Evolutionary conservation across 1,284 basidiomycete genomes (phyloP).

Genomic region (Schizopora paradoxa): DNA sequence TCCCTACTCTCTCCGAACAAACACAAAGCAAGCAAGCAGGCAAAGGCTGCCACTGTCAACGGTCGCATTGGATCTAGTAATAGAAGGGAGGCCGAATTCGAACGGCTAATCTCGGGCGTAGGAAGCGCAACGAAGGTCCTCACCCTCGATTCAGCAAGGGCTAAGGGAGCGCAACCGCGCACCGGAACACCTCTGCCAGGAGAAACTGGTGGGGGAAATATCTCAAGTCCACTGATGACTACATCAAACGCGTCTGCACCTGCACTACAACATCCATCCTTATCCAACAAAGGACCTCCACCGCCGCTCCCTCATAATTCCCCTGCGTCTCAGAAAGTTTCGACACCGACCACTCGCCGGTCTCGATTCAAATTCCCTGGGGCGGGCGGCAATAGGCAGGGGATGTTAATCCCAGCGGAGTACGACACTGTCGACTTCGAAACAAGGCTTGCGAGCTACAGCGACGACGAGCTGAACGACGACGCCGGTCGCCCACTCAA

Average conservation of each 20-base stretch:
- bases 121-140: constrained; percentile 57
- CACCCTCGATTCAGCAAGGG: constrained; percentile 32
- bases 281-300: not conserved
- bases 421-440: constrained; percentile 71
- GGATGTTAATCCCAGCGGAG: constrained; percentile 52
- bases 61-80: constrained; percentile 34
- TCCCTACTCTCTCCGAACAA: constrained; percentile 35
- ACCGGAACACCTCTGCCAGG: not conserved
- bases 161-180: constrained; percentile 17
- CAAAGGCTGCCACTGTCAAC: constrained; percentile 76
- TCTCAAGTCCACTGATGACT: not conserved
- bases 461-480: constrained; percentile 49
- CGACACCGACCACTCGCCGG: constrained; percentile 10
- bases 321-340: constrained; percentile 13
- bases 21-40: constrained; percentile 39
- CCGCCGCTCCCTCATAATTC: too few species aligned
- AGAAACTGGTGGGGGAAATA: not conserved
- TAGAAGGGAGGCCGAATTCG: constrained; percentile 69
- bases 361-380: constrained; percentile 16
- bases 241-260: not conserved
- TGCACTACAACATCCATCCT: constrained; percentile 1
- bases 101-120: constrained; percentile 56
- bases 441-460: constrained; percentile 61
- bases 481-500: too few species aligned
- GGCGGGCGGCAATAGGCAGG: constrained; percentile 9